phyloP scores from a whole-genome alignment of 768 basidiomycete species.

The Termitomyces sp. region DNA sequence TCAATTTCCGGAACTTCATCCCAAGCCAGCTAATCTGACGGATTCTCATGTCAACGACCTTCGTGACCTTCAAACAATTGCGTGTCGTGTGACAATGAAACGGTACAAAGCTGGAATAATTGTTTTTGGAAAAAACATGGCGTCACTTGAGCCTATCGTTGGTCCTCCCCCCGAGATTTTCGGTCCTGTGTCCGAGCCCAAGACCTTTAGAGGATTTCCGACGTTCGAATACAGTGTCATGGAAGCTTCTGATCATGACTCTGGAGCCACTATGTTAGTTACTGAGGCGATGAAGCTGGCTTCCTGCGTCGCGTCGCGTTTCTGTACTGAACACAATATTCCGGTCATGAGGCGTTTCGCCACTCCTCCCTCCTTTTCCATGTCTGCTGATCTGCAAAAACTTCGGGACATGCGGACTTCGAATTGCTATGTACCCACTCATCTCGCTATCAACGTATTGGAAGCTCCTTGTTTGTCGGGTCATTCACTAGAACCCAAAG shows the following conservation, averaged over 20 bases:
- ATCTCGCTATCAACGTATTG: constrained; percentile 26
- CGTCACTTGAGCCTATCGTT: constrained; percentile 21
- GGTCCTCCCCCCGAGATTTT: constrained; percentile 25
- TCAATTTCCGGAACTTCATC: constrained; percentile 6
- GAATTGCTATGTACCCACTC: constrained; percentile 37
- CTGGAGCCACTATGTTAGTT: constrained; percentile 53
- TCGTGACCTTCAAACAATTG: constrained; percentile 18
- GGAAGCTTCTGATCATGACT: constrained; percentile 15
- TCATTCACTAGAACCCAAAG: constrained; percentile 48
- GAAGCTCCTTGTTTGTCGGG: constrained; percentile 29
- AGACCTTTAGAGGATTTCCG: constrained; percentile 46
- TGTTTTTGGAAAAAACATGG: constrained; percentile 15
- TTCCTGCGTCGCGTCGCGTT: constrained; percentile 68
- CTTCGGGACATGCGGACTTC: constrained; percentile 45
- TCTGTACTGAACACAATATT: constrained; percentile 53
- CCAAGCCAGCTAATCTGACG: constrained; percentile 4
- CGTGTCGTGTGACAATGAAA: constrained; percentile 9
- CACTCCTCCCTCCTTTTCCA: constrained; percentile 23
- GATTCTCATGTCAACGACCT: constrained; percentile 25
- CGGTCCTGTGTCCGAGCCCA: constrained; percentile 24
- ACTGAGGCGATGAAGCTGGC: constrained; percentile 82
- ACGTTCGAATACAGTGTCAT: constrained; percentile 40
- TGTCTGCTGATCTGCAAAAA: constrained; percentile 30
- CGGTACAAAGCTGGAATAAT: constrained; percentile 20
- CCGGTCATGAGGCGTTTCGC: constrained; percentile 59